phyloP scores from a whole-genome alignment of 2,329 filamentous ascomycete species.

The Phyllosticta citriasiana region DNA sequence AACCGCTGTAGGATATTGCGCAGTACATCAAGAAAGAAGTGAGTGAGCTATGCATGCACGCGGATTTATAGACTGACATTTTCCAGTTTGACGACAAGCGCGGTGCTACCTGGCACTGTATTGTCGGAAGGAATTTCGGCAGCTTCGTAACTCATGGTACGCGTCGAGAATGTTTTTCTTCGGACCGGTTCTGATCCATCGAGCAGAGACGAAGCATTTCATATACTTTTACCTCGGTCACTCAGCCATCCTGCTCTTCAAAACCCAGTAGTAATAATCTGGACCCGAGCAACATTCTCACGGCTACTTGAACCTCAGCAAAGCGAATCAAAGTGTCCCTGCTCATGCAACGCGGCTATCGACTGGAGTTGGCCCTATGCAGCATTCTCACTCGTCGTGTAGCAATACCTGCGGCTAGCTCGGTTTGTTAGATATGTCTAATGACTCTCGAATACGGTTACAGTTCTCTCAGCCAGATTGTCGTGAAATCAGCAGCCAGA shows the following conservation, averaged over 20 bases:
- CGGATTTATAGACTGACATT: constrained; percentile 13
- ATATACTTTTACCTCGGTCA: constrained; percentile 99
- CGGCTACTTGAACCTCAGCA: background rate
- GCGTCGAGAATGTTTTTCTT: constrained; percentile 16
- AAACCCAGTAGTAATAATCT: constrained; percentile 66
- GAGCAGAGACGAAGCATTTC: constrained; percentile 93
- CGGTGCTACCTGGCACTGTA: constrained; percentile 98
- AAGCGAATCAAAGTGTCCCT: background rate
- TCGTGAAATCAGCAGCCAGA: background rate
- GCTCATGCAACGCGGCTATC: background rate
- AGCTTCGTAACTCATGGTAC: constrained; percentile 97
- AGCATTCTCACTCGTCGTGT: background rate
- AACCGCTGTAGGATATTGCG: constrained; percentile 66
- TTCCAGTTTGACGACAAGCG: constrained; percentile 87
- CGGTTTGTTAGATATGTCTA: background rate
- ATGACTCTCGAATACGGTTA: background rate
- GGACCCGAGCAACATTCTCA: background rate
- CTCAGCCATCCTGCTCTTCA: constrained; percentile 96
- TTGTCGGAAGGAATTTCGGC: constrained; percentile 96
- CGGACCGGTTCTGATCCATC: constrained; percentile 13
- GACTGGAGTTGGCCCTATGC: background rate
- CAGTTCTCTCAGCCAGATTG: background rate
- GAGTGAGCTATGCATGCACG: constrained; percentile 3
- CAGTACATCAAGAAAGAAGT: constrained; percentile 94
- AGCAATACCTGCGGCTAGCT: background rate